Evolutionary conservation across 805 yeast species (phyloP), one percentile per base, ranked within the genome.

Genomic region (Kodamaea lidongshanica): DNA sequence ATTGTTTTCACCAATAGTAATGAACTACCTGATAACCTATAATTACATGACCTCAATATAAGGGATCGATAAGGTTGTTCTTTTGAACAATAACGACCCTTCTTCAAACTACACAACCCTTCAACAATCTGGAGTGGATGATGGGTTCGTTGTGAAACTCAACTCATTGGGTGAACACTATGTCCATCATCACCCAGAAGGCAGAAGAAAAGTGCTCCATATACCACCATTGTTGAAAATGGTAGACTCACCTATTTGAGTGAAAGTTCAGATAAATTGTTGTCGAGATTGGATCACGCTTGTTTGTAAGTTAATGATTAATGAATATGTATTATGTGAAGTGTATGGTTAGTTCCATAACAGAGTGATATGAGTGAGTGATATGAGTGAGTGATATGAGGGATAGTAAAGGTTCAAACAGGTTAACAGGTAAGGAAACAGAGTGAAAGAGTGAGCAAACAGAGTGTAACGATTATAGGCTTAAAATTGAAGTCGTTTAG

Each of bases 231-330:
- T 19, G 37, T 40, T 13, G 53, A 49, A 38, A 30, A 46, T 33
- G 43, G 46, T 18, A 37, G 39, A 13, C 39, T 50, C 19, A 33
- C 40, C 14, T 50, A 48, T 47, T 41, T 41, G 26, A 34, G 39
- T 16, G 38, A 40, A 12, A 31, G 30, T 12, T 27, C 19, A 15
- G 37, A 25, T 13, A 23, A 27, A 14, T 27, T 32, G 35, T 23
- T 27, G 26, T 32, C 27, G 35, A 32, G 35, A 27, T 32, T 32
- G 31, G 27, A 32, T 28, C 31, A 32, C 19, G 31, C 35, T 3
- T 27, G 27, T 18, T 32, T 32, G 31, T 32, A 23, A 25, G 23
- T 9, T 6, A 26, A 8, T 7, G 13, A 6, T 19, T 5, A 13
- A 20, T 6, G 12, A 20, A 6, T 20, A 8, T 6, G n/a, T n/a